These are phyloP conservation scores for Agrocybe pediades DNA, from an alignment of 768 basidiomycete species.

Conservation along the genomic window DNA sequence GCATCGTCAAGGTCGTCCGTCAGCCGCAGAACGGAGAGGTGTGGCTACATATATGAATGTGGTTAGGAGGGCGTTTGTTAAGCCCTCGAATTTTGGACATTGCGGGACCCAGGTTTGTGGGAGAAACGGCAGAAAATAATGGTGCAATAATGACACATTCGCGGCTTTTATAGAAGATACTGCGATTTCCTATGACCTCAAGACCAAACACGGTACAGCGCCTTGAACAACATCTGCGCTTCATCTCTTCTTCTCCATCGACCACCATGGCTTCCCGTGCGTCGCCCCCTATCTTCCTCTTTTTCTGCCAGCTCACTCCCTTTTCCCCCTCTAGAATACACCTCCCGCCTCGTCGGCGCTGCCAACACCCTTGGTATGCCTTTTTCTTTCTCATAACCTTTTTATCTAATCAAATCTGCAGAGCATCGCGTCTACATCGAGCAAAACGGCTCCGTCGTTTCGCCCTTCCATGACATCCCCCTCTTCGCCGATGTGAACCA, in stretches of 20 bases:
- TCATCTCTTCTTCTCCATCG: constrained; percentile 44
- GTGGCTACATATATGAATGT: constrained; percentile 9
- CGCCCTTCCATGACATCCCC: constrained; percentile 94
- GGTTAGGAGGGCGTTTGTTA: constrained; percentile 1
- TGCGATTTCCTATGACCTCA: constrained; percentile 34
- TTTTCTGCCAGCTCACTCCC: constrained; percentile 13
- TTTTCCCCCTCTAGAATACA: constrained; percentile 50
- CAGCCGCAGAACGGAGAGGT: neutral
- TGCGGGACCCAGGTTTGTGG: constrained; percentile 12
- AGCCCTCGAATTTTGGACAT: neutral
- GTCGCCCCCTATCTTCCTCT: constrained; percentile 28
- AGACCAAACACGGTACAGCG: constrained; percentile 48
- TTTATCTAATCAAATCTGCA: constrained; percentile 37
- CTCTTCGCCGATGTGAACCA: constrained; percentile 96
- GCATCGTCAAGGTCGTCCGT: neutral
- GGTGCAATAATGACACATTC: constrained; percentile 22
- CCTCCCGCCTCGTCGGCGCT: constrained; percentile 79
- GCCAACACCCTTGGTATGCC: constrained; percentile 88
- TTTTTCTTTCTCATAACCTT: constrained; percentile 9
- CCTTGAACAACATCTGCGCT: constrained; percentile 64
- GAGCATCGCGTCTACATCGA: constrained; percentile 97
- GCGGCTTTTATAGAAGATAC: constrained; percentile 14
- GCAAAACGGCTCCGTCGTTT: constrained; percentile 81
- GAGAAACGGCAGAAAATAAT: constrained; percentile 8
- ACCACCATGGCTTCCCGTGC: constrained; percentile 57